Conservation (phyloP, 2,329 filamentous ascomycete genomes). For the Aspergillus sp. region DNA sequence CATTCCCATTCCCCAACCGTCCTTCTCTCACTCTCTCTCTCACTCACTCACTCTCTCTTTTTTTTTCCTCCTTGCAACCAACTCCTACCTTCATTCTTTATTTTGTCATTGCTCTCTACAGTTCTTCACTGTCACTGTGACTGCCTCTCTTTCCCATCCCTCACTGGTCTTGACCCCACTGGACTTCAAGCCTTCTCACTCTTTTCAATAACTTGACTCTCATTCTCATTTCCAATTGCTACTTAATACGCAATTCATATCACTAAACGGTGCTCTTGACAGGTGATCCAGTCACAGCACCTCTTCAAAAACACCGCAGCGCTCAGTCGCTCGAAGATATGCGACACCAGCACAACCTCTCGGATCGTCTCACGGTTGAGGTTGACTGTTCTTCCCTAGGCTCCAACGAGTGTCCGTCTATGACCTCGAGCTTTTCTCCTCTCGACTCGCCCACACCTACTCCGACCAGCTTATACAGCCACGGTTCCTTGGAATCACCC, state of each 20-base stretch:
- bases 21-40: constrained; percentile 23
- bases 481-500: constrained; percentile 37
- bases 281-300: constrained; percentile 32
- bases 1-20: constrained; percentile 29
- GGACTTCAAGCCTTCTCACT: background rate
- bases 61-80: constrained; percentile 13
- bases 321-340: constrained; percentile 35
- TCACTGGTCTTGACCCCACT: background rate
- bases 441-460: constrained; percentile 42
- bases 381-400: constrained; percentile 40
- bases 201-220: background rate
- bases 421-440: constrained; percentile 41
- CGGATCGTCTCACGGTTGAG: constrained; percentile 39
- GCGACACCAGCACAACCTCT: constrained; percentile 38
- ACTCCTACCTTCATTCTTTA: constrained; percentile 24
- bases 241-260: background rate
- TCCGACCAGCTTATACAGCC: constrained; percentile 40
- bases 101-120: constrained; percentile 13
- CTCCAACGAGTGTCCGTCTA: constrained; percentile 41
- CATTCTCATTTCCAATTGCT: background rate
- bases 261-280: constrained; percentile 23
- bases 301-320: constrained; percentile 27
- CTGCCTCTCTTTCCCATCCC: constrained; percentile 2
- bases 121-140: constrained; percentile 8
- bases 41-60: constrained; percentile 19